A percentile compares a stretch with the other conserved stretches of the same genome.
Evolutionary conservation across 192 early-diverging fungal genomes (phyloP).

Genomic region (Diversispora eburnea): DNA sequence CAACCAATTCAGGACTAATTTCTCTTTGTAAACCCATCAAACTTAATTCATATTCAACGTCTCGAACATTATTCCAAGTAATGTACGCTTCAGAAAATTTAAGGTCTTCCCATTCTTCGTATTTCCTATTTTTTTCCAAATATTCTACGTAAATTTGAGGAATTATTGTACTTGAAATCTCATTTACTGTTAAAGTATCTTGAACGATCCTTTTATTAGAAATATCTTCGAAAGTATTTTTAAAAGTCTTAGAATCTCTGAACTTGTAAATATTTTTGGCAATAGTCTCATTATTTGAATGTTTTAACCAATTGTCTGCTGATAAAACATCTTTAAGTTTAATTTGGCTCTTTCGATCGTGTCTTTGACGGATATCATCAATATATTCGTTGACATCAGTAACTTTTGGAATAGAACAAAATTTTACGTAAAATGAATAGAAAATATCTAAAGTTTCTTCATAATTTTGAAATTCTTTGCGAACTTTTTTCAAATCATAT

Average conservation of each 20-base stretch:
- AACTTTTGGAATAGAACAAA: neutral
- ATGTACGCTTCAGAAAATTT: neutral
- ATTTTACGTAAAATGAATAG: neutral
- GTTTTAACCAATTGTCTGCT: neutral
- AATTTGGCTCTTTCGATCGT: neutral
- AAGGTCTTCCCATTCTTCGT: constrained; percentile 4
- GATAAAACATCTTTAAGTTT: neutral
- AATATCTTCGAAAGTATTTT: neutral
- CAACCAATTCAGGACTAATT: neutral
- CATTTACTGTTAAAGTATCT: neutral
- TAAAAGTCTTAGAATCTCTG: constrained; percentile 1
- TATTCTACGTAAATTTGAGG: neutral
- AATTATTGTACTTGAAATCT: neutral
- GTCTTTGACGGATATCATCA: neutral
- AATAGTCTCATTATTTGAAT: neutral
- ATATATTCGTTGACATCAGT: constrained; percentile 1
- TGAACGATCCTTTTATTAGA: neutral
- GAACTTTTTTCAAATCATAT: neutral
- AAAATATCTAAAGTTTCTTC: constrained; percentile 1
- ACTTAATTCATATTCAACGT: neutral
- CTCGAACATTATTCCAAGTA: constrained; percentile 17
- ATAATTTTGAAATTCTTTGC: neutral
- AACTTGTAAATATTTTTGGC: neutral
- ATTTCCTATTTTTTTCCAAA: neutral
- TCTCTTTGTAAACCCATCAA: neutral